phyloP scores from a whole-genome alignment of 768 basidiomycete genomes.

The Rhodotorula sphaerocarpa region DNA sequence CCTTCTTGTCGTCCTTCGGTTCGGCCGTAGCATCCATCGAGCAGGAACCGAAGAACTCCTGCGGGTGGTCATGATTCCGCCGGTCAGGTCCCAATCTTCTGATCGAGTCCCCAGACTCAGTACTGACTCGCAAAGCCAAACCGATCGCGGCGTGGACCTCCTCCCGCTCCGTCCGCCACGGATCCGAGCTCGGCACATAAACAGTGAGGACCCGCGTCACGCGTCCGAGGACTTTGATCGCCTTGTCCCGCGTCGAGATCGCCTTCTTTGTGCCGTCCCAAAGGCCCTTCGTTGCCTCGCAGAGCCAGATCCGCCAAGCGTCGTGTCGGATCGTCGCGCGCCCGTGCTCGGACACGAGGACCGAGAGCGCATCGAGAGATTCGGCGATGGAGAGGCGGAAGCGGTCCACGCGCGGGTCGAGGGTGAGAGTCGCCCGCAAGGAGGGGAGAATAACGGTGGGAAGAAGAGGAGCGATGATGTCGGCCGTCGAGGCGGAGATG shows the following conservation, averaged over 20 bases:
- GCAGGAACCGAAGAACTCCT: no score
- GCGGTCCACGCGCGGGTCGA: conserved; percentile 15
- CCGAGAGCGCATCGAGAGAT: conserved; percentile 9
- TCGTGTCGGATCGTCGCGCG: conserved; percentile 1
- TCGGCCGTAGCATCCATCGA: no score
- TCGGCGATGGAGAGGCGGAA: conserved; percentile 17
- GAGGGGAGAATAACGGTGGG: not conserved
- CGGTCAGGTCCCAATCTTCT: no score
- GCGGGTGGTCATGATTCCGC: no score
- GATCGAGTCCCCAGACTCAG: no score
- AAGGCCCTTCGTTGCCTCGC: conserved; percentile 1
- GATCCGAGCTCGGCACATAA: not conserved
- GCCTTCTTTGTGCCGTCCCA: conserved; percentile 31
- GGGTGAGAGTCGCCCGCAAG: conserved; percentile 4
- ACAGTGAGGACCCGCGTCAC: conserved; percentile 9
- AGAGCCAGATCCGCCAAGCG: conserved; percentile 11
- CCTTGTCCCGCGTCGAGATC: not conserved
- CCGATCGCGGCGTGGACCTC: no score
- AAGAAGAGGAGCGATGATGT: conserved; percentile 6
- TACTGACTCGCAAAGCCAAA: no score
- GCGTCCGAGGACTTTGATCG: conserved; percentile 6
- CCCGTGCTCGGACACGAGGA: not conserved
- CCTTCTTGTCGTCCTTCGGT: no score
- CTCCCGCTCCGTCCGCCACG: not conserved
- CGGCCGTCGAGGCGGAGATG: not conserved